Conservation (phyloP, 352 stramenopile species). For the Plasmopara muralis region DNA sequence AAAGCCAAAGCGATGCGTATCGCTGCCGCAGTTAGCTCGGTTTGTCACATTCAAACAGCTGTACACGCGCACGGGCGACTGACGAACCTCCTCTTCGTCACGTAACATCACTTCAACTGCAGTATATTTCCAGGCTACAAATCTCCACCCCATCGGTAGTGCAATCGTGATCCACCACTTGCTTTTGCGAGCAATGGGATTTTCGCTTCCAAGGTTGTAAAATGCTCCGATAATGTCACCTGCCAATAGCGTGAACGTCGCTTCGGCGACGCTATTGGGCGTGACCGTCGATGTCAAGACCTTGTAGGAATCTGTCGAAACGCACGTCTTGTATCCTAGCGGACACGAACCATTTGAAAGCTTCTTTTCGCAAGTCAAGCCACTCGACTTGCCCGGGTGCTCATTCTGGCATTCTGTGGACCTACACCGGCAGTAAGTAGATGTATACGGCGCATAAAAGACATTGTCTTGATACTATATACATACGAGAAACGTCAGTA, state of each 20-base stretch:
- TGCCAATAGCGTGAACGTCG: slow-evolving; percentile 64
- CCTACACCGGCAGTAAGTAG: slow-evolving; percentile 64
- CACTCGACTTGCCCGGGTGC: slow-evolving; percentile 36
- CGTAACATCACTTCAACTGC: slow-evolving; percentile 39
- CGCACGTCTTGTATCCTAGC: slow-evolving; percentile 52
- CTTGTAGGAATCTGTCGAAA: slow-evolving; percentile 73
- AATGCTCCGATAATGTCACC: slow-evolving; percentile 65
- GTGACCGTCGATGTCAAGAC: slow-evolving; percentile 45
- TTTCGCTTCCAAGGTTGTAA: slow-evolving; percentile 54
- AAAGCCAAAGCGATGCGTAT: slow-evolving; percentile 48
- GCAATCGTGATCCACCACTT: slow-evolving; percentile 75
- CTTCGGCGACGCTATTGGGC: slow-evolving; percentile 56
- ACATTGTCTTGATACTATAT: slow-evolving; percentile 14
- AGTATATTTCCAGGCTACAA: slow-evolving; percentile 61
- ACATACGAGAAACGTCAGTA: slow-evolving; percentile 4
- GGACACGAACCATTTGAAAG: slow-evolving; percentile 45
- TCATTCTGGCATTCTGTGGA: slow-evolving; percentile 63
- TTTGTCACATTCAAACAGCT: slow-evolving; percentile 49
- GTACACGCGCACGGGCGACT: slow-evolving; percentile 24
- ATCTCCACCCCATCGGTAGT: slow-evolving; percentile 56
- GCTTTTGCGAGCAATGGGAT: slow-evolving; percentile 33
- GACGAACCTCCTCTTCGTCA: slow-evolving; percentile 18
- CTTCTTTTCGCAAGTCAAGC: slow-evolving; percentile 41
- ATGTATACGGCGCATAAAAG: slow-evolving; percentile 37
- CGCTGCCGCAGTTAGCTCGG: slow-evolving; percentile 35